phyloP scores from a whole-genome alignment of 805 yeast species.

The Spathaspora boniae region DNA sequence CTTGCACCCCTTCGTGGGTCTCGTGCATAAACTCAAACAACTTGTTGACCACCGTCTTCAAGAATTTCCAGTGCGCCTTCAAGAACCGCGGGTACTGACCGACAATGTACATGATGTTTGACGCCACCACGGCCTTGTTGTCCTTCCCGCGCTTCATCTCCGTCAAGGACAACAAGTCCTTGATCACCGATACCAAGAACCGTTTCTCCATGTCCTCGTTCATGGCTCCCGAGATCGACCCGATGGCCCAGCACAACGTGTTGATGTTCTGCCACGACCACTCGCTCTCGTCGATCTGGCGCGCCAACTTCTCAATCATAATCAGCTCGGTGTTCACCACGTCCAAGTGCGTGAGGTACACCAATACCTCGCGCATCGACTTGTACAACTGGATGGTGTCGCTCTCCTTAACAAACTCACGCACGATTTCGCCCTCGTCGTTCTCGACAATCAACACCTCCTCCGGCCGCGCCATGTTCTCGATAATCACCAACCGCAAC shows the following conservation, averaged over 20 bases:
- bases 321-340: constrained; percentile 91
- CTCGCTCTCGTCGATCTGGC: constrained; percentile 92
- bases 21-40: constrained; percentile 99
- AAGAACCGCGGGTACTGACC: constrained; percentile 98
- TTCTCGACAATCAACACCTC: constrained; percentile 96
- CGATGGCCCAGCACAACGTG: constrained; percentile 99
- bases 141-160: constrained; percentile 97
- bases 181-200: constrained; percentile 88
- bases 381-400: constrained; percentile 96
- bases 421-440: constrained; percentile 98
- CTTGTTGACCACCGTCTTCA: constrained; percentile 93
- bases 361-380: constrained; percentile 92
- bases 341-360: constrained; percentile 91
- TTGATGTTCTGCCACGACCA: constrained; percentile 99
- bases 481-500: constrained; percentile 89
- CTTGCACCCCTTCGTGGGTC: constrained; percentile 99
- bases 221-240: constrained; percentile 98
- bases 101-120: constrained; percentile 99
- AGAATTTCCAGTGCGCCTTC: constrained; percentile 96
- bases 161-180: constrained; percentile 85
- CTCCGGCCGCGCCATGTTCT: constrained; percentile 97
- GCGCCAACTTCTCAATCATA: constrained; percentile 86
- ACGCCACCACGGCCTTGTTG: constrained; percentile 98
- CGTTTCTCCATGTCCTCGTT: constrained; percentile 96
- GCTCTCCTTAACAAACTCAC: constrained; percentile 94